These are phyloP conservation scores for Ambrosia artemisiifolia DNA, from an alignment of 129 eudicot species.

Conservation along the genomic window DNA sequence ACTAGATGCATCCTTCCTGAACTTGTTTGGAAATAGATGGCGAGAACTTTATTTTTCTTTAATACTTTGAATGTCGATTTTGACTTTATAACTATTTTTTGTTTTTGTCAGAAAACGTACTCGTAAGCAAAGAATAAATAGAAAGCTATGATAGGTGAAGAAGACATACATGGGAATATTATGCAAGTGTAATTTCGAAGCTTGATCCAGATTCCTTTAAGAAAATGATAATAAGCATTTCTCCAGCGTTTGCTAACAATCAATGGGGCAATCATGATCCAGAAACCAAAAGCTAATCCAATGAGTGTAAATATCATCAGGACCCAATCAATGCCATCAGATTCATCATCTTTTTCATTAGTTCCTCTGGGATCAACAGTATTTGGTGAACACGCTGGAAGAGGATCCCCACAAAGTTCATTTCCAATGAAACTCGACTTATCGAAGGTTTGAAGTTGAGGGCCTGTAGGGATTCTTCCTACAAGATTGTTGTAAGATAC, in stretches of 20 bases:
- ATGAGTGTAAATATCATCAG: constrained; percentile 13
- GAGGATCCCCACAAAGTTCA: constrained; percentile 16
- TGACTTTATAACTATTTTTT: too few relatives aligned
- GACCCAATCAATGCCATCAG: constrained; percentile 23
- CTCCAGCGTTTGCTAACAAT: constrained; percentile 20
- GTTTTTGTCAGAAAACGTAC: neutral
- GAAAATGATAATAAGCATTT: constrained; percentile 17
- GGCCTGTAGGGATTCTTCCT: constrained; percentile 17
- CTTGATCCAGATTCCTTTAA: constrained; percentile 17
- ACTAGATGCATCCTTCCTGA: too few relatives aligned
- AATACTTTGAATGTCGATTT: too few relatives aligned
- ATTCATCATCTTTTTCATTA: neutral
- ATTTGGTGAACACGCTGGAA: neutral
- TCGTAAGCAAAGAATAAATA: neutral
- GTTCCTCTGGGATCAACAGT: too few relatives aligned
- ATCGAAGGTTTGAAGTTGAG: constrained; percentile 7
- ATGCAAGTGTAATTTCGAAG: constrained; percentile 10
- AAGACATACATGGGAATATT: constrained; percentile 19
- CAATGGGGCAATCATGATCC: constrained; percentile 26
- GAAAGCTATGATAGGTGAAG: neutral
- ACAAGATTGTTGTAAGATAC: constrained; percentile 19
- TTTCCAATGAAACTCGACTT: constrained; percentile 3
- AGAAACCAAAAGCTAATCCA: constrained; percentile 23
- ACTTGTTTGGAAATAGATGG: too few relatives aligned
- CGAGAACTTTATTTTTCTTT: too few relatives aligned